Conservation (phyloP, 2,329 filamentous ascomycete genomes). For the Zasmidium citrigriseum region DNA sequence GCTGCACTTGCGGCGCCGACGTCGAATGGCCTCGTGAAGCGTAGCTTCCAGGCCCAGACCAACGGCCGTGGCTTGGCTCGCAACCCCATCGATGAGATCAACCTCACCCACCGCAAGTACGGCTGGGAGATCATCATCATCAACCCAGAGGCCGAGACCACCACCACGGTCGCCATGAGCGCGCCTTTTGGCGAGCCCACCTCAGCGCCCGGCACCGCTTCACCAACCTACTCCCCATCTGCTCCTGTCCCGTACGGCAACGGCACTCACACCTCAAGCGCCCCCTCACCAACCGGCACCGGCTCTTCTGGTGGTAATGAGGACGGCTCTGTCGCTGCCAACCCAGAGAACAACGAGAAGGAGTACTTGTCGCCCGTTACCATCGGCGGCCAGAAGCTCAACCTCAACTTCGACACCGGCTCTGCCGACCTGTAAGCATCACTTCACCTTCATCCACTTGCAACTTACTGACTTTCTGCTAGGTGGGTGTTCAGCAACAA, state of each 20-base stretch:
- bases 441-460: neutral
- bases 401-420: constrained; percentile 75
- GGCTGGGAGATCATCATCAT: constrained; percentile 38
- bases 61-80: constrained; percentile 50
- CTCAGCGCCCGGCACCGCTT: neutral
- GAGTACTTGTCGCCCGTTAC: constrained; percentile 70
- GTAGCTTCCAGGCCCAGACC: constrained; percentile 62
- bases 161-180: neutral
- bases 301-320: constrained; percentile 9
- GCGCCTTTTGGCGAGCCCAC: neutral
- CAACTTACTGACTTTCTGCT: constrained; percentile 9
- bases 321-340: constrained; percentile 58
- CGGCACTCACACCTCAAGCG: neutral
- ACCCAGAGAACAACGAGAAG: constrained; percentile 64
- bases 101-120: constrained; percentile 70
- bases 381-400: constrained; percentile 69
- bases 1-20: neutral
- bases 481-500: constrained; percentile 71
- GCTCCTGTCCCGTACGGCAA: neutral
- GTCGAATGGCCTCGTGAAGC: constrained; percentile 44
- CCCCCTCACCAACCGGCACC: constrained; percentile 13
- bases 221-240: constrained; percentile 6
- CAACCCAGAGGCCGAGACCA: constrained; percentile 9
- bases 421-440: constrained; percentile 65
- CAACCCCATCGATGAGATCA: constrained; percentile 63